Evolutionary conservation across 768 basidiomycete species (phyloP).

Genomic region (Podaxis sp.): DNA sequence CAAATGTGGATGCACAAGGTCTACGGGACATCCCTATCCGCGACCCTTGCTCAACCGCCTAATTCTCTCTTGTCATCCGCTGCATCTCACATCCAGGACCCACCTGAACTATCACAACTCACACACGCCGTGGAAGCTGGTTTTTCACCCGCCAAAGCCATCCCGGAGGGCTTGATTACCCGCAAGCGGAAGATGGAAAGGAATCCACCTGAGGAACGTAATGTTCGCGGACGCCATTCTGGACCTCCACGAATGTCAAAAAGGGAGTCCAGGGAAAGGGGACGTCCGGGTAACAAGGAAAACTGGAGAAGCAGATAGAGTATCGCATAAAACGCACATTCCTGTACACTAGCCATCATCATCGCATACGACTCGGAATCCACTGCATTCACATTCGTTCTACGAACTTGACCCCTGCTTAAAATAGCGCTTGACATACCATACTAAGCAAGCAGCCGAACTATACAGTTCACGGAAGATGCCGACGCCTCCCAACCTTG

Average conservation of each 20-base stretch:
- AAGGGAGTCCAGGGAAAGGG: slow-evolving; percentile 26
- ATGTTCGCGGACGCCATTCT: slow-evolving; percentile 36
- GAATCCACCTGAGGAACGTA: neutral
- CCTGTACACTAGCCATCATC: neutral
- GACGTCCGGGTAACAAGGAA: slow-evolving; percentile 23
- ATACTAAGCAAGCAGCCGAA: slow-evolving; percentile 19
- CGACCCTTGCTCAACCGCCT: neutral
- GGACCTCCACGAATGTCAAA: slow-evolving; percentile 31
- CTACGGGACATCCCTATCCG: slow-evolving; percentile 30
- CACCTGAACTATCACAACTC: neutral
- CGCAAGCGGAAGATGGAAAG: neutral
- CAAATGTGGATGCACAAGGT: slow-evolving; percentile 47
- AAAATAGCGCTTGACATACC: neutral
- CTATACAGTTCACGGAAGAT: slow-evolving; percentile 44
- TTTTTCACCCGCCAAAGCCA: neutral
- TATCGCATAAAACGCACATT: slow-evolving; percentile 10
- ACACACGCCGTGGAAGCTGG: neutral
- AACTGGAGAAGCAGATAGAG: neutral
- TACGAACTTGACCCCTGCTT: slow-evolving; percentile 13
- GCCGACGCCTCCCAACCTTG: slow-evolving; percentile 45
- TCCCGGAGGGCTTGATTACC: neutral
- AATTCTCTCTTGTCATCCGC: neutral
- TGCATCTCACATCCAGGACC: neutral
- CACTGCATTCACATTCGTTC: neutral
- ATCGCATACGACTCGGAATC: neutral